Evolutionary conservation across 306 rosid species (phyloP).

Genomic region (Betula pendula): DNA sequence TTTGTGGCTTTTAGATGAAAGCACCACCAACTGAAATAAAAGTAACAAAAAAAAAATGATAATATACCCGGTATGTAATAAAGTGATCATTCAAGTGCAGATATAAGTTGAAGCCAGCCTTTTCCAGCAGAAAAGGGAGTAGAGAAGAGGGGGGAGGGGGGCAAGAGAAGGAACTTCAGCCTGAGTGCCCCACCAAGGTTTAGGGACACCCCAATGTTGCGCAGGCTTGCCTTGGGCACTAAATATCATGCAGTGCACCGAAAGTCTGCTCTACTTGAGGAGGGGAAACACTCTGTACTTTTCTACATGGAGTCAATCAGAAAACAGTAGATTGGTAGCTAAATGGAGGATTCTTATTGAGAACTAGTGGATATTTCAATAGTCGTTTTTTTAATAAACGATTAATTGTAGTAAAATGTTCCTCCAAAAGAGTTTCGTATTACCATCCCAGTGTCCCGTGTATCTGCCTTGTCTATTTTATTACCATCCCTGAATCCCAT

Average conservation of each 20-base stretch:
- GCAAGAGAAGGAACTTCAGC: neutral
- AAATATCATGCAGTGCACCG: no score
- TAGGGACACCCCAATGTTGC: no score
- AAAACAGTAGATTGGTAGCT: neutral
- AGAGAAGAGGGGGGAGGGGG: no score
- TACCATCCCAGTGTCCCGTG: neutral
- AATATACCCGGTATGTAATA: neutral
- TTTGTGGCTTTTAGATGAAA: constrained; percentile 1
- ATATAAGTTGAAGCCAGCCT: neutral
- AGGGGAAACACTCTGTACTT: neutral
- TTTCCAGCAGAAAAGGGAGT: no score
- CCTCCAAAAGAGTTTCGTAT: neutral
- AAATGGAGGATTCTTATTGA: neutral
- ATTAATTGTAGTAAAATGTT: neutral
- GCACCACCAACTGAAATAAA: neutral
- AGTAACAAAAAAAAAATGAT: neutral
- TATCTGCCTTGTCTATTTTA: neutral
- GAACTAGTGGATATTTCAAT: neutral
- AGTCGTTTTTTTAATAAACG: neutral
- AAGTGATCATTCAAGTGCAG: neutral
- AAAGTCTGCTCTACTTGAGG: no score
- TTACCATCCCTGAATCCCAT: neutral
- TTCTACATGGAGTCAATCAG: neutral
- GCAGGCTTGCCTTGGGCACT: no score
- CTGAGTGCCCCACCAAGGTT: neutral